A percentile compares a stretch with the other conserved stretches of the same genome.
These are phyloP conservation scores for Neodidymelliopsis sp. DNA, from an alignment of 2,329 filamentous ascomycete genomes.

Conservation along the genomic window DNA sequence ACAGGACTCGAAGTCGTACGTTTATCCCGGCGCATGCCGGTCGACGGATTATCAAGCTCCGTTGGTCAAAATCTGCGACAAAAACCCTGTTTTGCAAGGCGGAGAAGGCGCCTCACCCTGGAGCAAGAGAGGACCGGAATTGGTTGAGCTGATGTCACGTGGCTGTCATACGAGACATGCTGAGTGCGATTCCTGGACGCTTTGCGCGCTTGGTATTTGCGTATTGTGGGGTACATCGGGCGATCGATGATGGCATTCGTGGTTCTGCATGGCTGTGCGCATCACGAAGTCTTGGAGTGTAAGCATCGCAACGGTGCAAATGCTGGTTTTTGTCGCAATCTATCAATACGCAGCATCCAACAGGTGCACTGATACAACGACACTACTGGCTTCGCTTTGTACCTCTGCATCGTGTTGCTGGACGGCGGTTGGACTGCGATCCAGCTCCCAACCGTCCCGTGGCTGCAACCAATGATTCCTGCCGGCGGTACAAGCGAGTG, in stretches of 20 bases:
- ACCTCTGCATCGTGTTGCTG: slow-evolving; percentile 15
- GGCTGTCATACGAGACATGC: slow-evolving; percentile 16
- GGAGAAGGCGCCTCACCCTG: slow-evolving; percentile 11
- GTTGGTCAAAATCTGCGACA: too few relatives aligned
- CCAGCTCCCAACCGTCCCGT: slow-evolving; percentile 16
- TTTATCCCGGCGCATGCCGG: neutral
- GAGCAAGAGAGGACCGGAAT: slow-evolving; percentile 1
- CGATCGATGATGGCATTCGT: slow-evolving; percentile 19
- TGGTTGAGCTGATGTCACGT: slow-evolving; percentile 18
- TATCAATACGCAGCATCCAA: neutral
- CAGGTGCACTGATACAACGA: neutral
- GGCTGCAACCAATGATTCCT: slow-evolving; percentile 25
- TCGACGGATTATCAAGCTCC: neutral
- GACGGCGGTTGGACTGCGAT: slow-evolving; percentile 13
- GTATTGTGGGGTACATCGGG: slow-evolving; percentile 18
- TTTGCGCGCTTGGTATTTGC: slow-evolving; percentile 16
- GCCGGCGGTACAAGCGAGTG: slow-evolving; percentile 28
- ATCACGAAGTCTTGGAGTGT: slow-evolving; percentile 1
- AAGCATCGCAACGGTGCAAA: neutral
- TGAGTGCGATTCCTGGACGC: slow-evolving; percentile 12
- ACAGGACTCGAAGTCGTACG: slow-evolving; percentile 5
- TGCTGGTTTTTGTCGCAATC: neutral
- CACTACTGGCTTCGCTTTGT: slow-evolving; percentile 2
- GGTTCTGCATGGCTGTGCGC: slow-evolving; percentile 11
- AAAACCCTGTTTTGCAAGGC: slow-evolving; percentile 20